Percentiles rank a stretch among this genome's conserved stretches.
These are phyloP conservation scores for Prunus armeniaca DNA, from an alignment of 306 rosid species.

Conservation along the genomic window DNA sequence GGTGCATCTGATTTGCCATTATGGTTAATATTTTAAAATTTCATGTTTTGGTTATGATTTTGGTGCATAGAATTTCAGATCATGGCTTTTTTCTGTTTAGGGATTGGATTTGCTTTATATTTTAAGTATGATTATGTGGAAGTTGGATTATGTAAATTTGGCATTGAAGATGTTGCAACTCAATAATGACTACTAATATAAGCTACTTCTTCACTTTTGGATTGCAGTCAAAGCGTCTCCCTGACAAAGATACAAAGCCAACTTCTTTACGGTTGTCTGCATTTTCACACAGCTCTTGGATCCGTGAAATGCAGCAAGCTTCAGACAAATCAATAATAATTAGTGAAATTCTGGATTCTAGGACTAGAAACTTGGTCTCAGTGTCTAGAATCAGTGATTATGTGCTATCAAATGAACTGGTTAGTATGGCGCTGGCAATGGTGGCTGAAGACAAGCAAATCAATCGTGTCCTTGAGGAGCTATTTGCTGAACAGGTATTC, in stretches of 20 bases:
- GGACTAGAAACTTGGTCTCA: slow-evolving; percentile 97
- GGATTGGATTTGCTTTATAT: too few relatives aligned
- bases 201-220: slow-evolving; percentile 6
- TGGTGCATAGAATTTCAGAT: too few relatives aligned
- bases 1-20: too few relatives aligned
- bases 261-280: slow-evolving; percentile 64
- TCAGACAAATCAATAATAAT: slow-evolving; percentile 90
- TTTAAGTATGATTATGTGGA: too few relatives aligned
- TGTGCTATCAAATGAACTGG: slow-evolving; percentile 90
- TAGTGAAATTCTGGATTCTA: slow-evolving; percentile 93
- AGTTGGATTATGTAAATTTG: not conserved
- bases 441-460: slow-evolving; percentile 99
- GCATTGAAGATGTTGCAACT: not conserved
- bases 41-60: too few relatives aligned
- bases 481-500: slow-evolving; percentile 85
- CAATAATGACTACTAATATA: slow-evolving; percentile 9
- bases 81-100: too few relatives aligned
- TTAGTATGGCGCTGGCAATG: slow-evolving; percentile 98
- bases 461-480: slow-evolving; percentile 97
- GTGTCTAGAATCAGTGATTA: slow-evolving; percentile 97
- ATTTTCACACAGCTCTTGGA: slow-evolving; percentile 94
- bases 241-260: slow-evolving; percentile 66
- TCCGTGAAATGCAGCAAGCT: slow-evolving; percentile 96
- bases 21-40: too few relatives aligned
- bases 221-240: slow-evolving; percentile 86